These are phyloP conservation scores for Fistulinella staudtii DNA, from an alignment of 1,284 basidiomycete species.

Conservation along the genomic window DNA sequence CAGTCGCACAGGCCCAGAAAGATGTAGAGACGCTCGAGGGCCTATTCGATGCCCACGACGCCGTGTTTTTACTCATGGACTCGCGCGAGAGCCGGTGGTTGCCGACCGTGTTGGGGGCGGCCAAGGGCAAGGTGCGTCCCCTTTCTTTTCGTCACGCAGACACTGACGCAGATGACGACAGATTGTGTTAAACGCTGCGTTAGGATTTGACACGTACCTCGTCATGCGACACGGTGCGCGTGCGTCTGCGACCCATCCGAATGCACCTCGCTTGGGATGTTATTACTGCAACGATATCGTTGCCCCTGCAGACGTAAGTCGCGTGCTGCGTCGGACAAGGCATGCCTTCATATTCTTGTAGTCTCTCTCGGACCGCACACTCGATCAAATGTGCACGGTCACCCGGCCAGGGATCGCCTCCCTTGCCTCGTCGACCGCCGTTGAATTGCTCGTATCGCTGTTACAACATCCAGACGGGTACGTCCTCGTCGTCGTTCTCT, in stretches of 20 bases:
- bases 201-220: slow-evolving; percentile 95
- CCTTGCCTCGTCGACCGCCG: slow-evolving; percentile 87
- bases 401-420: slow-evolving; percentile 94
- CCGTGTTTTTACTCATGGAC: slow-evolving; percentile 94
- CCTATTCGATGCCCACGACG: slow-evolving; percentile 84
- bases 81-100: slow-evolving; percentile 95
- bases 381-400: slow-evolving; percentile 99
- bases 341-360: too few relatives aligned
- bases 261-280: slow-evolving; percentile 66
- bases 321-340: background rate
- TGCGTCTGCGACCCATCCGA: slow-evolving; percentile 22
- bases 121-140: slow-evolving; percentile 72
- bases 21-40: slow-evolving; percentile 73
- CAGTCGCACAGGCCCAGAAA: slow-evolving; percentile 54
- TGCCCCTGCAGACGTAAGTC: slow-evolving; percentile 85
- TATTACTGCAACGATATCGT: slow-evolving; percentile 99
- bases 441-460: slow-evolving; percentile 87
- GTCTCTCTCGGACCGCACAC: slow-evolving; percentile 90
- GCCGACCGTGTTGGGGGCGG: slow-evolving; percentile 83
- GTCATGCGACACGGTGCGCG: slow-evolving; percentile 95
- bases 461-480: slow-evolving; percentile 89
- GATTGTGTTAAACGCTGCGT: slow-evolving; percentile 92
- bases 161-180: slow-evolving; percentile 26
- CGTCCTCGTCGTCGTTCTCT: slow-evolving; percentile 1
- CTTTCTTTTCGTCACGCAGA: too few relatives aligned